Evolutionary conservation across 2,329 filamentous ascomycete genomes (phyloP).

Genomic region (Thyridium curvatum): DNA sequence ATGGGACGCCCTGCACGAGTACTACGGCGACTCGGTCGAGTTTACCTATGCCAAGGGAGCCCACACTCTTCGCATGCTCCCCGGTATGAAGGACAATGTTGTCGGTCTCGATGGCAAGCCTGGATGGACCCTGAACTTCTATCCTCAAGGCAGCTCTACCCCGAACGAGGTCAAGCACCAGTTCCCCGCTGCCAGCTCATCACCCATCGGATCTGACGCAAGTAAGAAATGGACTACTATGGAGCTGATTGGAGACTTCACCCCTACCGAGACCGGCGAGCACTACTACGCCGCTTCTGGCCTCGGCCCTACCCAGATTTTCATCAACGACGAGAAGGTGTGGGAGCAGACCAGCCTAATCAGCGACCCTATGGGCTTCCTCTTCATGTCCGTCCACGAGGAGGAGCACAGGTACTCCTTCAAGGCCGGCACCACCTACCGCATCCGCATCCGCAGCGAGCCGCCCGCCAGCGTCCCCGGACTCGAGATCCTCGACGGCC

Average conservation of each 20-base stretch:
- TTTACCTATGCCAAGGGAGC: slow-evolving; percentile 17
- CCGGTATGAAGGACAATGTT: neutral
- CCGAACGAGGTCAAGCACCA: slow-evolving; percentile 4
- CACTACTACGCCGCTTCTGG: slow-evolving; percentile 27
- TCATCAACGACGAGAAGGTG: slow-evolving; percentile 22
- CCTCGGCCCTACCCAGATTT: slow-evolving; percentile 25
- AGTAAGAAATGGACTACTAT: slow-evolving; percentile 8
- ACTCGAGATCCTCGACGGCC: slow-evolving; percentile 10
- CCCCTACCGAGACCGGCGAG: slow-evolving; percentile 10
- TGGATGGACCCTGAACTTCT: slow-evolving; percentile 18
- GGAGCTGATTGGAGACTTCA: slow-evolving; percentile 16
- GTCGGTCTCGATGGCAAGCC: slow-evolving; percentile 9
- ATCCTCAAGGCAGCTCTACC: slow-evolving; percentile 2
- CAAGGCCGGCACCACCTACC: slow-evolving; percentile 20
- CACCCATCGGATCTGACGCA: neutral
- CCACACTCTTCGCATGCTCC: slow-evolving; percentile 21
- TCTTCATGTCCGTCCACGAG: slow-evolving; percentile 26
- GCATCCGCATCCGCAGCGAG: slow-evolving; percentile 15
- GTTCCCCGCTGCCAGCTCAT: neutral
- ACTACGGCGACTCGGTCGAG: slow-evolving; percentile 4
- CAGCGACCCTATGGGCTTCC: slow-evolving; percentile 27
- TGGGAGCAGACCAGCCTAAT: slow-evolving; percentile 17
- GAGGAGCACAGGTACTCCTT: slow-evolving; percentile 16
- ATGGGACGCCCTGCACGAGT: slow-evolving; percentile 19
- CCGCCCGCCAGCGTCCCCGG: slow-evolving; percentile 17